Evolutionary conservation across 192 early-diverging fungal species (phyloP), one percentile per base, ranked within the genome.

Genomic region (Phycomyces nitens): DNA sequence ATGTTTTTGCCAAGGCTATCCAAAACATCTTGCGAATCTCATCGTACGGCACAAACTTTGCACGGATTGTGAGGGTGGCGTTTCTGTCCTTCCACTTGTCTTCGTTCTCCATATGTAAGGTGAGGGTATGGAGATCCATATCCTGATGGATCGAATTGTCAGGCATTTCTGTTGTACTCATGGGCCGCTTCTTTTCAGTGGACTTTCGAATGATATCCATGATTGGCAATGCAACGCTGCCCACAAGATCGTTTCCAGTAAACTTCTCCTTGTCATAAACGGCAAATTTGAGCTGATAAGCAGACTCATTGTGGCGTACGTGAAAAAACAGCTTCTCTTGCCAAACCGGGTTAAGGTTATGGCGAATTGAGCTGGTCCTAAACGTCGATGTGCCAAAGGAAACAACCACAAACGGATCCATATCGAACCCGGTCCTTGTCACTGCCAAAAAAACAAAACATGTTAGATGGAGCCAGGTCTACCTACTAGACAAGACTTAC

Each of bases 351-450:
- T 88, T 83, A 7, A 89, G 75, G 21, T 78, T 84, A 62, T 92
- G 88, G 12, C 83, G 75, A 47, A 89, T 70, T 2, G 79, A 75
- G 29, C 82, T 67, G 7, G 90, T 91, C 24, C 89, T 72, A 65
- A 88, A 92, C 1, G 88, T 92, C 16, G 83, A 80, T 23, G 77
- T 73, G 22, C 83, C 80, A 73, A 85, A 90, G 9, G 87, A 84
- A 14, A 92, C 78, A 42, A 91, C 75, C 1, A 88, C 89, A 77
- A 91, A 93, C 0, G 92, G 90, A 71, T 93, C 91, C 81, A 89
- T 92, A 66, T 92, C 85, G 66, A 85, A 90, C 7, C 84, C 78
- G 0, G 82, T 83, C n/a, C 80, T 66, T 3, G 82, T 77, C 11
- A 72, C 73, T 75, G 51, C 16, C 6, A 43, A 53, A 43, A 47